Base-by-base conservation (phyloP, 345 rosid genomes). In the Arabis alpina region DNA sequence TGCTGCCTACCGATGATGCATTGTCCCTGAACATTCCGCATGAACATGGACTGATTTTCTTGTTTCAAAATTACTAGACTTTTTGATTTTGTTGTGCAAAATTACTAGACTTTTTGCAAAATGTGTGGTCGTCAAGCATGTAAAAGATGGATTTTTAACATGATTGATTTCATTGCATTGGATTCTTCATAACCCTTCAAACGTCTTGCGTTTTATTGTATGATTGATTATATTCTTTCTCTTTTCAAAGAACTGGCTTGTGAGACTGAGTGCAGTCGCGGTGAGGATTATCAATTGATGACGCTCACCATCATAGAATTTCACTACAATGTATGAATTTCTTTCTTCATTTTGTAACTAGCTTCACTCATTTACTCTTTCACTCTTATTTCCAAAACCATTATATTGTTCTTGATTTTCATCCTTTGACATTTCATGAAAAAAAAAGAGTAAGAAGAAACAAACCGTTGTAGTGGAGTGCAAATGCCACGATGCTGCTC, bases 401-500 rank as follows among this genome's bases (percentile, higher is more conserved):
- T 53, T 19, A 27, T 15, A 7, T 5, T 47, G 25, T 42, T 66
- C 39, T 6, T 67, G 1, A 19, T 19, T 19, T 19, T 19, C 23
- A 0, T 19, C 23, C 23, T 19, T 1, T 19, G 23, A 19, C 23
- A 19, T 19, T 19, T 19, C 16, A 2, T 48, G 55, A 0, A 30
- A 30, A 68, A 30, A 79, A 74, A 75, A 88, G 98, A 84, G 78
- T 44, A 84, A 83, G 80, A 87, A 87, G 80, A 96, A 94, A 60
- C 85, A 62, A 40, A 79, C 70, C 50, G 84, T 88, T 39, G 81
- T 94, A 8, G 96, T 94, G 71, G 97, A 91, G 81, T 87, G 97
- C 78, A 89, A 79, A 81, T 95, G 99, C 70, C 99, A 89, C 62
- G 97, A 91, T 82, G 95, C 93, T 79, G 96, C 97, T 66, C 86